Base-by-base conservation (phyloP, 345 rosid genomes). In the Dipteronia dyeriana region DNA sequence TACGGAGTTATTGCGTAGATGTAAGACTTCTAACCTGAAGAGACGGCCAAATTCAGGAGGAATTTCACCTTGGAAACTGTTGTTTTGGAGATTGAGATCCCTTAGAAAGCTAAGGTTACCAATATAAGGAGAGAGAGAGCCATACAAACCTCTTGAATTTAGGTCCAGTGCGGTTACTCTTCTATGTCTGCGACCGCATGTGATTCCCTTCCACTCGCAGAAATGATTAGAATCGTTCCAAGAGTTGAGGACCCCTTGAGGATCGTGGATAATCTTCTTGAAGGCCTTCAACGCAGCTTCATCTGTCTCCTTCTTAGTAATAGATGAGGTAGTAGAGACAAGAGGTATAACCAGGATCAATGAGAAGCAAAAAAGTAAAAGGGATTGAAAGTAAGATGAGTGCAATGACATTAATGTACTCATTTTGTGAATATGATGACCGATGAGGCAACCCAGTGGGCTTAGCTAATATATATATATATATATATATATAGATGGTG, bases 71-170 rank as follows among this genome's bases (percentile, higher is more conserved):
- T n/a, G 38, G 12, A 84, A 76, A 59, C 72, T 76, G 69, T 84
- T 84, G 39, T 75, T 69, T 41, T 7, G 65, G 53, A 84, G 85
- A 62, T 70, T 22, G 13, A 79, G 70, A 43, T 3, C 34, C 73
- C 78, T 82, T 59, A 84, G 79, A 68, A 79, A 84, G 3, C 84
- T 79, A 63, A 84, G 75, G 69, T 84, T 84, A 60, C 87, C 87
- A 10, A 84, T 76, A 25, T 81, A 71, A 0, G 85, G 85, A n/a
- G 83, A 79, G 25, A 84, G 14, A 8, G 17, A 56, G 7, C 87
- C 85, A 2, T 29, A 11, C 20, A 84, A 2, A 3, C 38, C 63
- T 41, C 54, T 68, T 9, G 83, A 82, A 10, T 34, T 73, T 47
- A 85, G 78, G 71, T 85, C 78, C 59, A 82, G 64, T 41, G 73